These are phyloP conservation scores for Ruellia speciosa DNA, from an alignment of 305 asterid species.

Conservation along the genomic window DNA sequence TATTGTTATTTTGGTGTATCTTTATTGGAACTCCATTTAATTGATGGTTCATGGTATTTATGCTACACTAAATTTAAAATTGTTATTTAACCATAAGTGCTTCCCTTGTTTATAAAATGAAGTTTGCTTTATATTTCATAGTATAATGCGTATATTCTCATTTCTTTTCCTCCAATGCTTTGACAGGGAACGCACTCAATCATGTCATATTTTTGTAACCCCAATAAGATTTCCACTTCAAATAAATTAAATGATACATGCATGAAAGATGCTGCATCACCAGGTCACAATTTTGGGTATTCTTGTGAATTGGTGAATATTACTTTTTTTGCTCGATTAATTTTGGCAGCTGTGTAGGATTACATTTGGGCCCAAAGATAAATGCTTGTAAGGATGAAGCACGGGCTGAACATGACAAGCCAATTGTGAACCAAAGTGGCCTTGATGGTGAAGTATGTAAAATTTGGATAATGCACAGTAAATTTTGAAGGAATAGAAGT, in stretches of 20 bases:
- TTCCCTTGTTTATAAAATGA: not conserved
- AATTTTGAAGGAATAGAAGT: slow-evolving; percentile 5
- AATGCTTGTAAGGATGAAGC: slow-evolving; percentile 33
- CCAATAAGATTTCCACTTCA: slow-evolving; percentile 26
- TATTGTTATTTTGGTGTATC: too few species aligned
- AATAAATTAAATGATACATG: slow-evolving; percentile 32
- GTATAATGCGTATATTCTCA: slow-evolving; percentile 8
- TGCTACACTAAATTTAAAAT: too few species aligned
- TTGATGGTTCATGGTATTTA: too few species aligned
- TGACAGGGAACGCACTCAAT: slow-evolving; percentile 86
- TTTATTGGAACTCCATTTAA: too few species aligned
- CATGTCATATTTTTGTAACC: slow-evolving; percentile 57
- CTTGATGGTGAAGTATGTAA: slow-evolving; percentile 33
- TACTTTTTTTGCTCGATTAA: slow-evolving; percentile 12
- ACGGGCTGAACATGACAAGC: slow-evolving; percentile 24
- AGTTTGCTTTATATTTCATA: slow-evolving; percentile 10
- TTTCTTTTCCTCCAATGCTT: slow-evolving; percentile 21
- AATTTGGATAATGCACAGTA: slow-evolving; percentile 12
- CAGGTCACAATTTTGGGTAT: slow-evolving; percentile 40
- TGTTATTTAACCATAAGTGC: not conserved
- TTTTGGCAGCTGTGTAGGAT: slow-evolving; percentile 24
- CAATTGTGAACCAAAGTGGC: slow-evolving; percentile 27
- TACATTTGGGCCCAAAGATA: slow-evolving; percentile 26
- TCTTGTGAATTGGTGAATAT: slow-evolving; percentile 22
- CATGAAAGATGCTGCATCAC: slow-evolving; percentile 33